Base-by-base conservation (phyloP, 2,329 filamentous ascomycete genomes). In the Tolypocladium endophyticum region DNA sequence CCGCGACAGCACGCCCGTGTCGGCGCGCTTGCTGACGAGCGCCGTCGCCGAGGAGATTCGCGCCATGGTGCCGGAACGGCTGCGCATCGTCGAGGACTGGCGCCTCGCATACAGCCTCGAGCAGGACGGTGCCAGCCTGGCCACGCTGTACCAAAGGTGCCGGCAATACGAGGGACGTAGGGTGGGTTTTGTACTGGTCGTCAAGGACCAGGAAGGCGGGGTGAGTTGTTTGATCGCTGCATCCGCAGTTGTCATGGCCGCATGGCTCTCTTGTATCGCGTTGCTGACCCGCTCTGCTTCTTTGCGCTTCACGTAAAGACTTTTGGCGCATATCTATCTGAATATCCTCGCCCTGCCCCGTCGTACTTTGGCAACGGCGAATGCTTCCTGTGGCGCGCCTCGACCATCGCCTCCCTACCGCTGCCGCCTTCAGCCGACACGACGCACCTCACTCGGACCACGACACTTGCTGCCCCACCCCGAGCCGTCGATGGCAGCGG, bases 351-450 rank as follows among this genome's bases (percentile, higher is more conserved):
- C 66, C 90, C 91, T 0, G 79, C 85, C 1, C 76, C 90, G 2
- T 89, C 92, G 64, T 99, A 96, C 78, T 99, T 90, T 73, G 94
- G 94, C 68, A 97, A 91, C 16, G 94, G 94, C 68, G 94, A 99
- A 74, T 97, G 93, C 74, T 99, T 88, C 56, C 82, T 87, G 62
- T 87, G 84, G 70, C 73, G 86, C 23, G 82, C 84, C 38, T 86
- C 84, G 1, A 79, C 79, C 18, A 70, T 87, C 35, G 79, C 82
- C 9, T 83, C 79, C 43, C 72, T 82, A 1, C 76, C 80, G 3
- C 78, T 76, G 2, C 80, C 80, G 7, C 79, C 79, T 0, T 83
- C 81, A 5, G 74, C 76, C 64, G 78, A 83, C 67, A 81, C 79
- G 1, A 77, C 76, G 2, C 69, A 80, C 65, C 68, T 81, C 41